Percentiles rank a stretch among this genome's conserved stretches.
Evolutionary conservation across 2,329 filamentous ascomycete species (phyloP).

Genomic region (Paramyrothecium sp.): DNA sequence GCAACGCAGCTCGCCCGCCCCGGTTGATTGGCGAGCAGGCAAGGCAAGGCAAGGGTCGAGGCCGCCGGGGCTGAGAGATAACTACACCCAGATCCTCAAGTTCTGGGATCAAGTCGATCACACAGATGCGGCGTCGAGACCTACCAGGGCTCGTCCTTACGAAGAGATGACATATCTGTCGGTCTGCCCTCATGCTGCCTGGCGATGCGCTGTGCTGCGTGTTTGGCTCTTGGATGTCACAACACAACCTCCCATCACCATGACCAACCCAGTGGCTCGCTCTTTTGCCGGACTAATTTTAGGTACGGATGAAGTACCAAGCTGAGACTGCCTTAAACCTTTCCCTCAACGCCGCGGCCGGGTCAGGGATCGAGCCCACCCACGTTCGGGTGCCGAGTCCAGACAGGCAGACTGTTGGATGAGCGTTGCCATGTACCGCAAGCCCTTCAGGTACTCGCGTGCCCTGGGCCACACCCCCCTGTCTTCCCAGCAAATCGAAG

Average conservation of each 20-base stretch:
- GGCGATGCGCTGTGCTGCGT: background rate
- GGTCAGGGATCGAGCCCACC: background rate
- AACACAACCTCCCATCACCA: background rate
- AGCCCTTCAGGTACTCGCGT: background rate
- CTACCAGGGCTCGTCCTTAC: no score
- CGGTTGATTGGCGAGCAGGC: background rate
- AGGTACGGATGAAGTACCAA: background rate
- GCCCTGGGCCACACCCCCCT: background rate
- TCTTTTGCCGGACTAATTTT: background rate
- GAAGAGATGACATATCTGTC: no score
- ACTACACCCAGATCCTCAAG: no score
- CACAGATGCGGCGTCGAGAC: no score
- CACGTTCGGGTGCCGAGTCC: background rate
- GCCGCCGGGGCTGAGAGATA: no score
- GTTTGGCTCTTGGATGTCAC: no score
- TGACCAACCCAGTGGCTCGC: background rate
- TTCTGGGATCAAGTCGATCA: no score
- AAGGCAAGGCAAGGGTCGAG: no score
- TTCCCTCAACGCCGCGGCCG: background rate
- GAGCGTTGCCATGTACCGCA: background rate
- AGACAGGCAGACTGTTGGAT: background rate
- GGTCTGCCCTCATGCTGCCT: no score
- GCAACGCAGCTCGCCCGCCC: background rate
- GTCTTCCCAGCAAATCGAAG: slow-evolving; percentile 1
- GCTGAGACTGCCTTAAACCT: background rate